A percentile compares a stretch with the other conserved stretches of the same genome.
Evolutionary conservation across 2,329 filamentous ascomycete genomes (phyloP).

Genomic region (Tolypocladium nubicola): DNA sequence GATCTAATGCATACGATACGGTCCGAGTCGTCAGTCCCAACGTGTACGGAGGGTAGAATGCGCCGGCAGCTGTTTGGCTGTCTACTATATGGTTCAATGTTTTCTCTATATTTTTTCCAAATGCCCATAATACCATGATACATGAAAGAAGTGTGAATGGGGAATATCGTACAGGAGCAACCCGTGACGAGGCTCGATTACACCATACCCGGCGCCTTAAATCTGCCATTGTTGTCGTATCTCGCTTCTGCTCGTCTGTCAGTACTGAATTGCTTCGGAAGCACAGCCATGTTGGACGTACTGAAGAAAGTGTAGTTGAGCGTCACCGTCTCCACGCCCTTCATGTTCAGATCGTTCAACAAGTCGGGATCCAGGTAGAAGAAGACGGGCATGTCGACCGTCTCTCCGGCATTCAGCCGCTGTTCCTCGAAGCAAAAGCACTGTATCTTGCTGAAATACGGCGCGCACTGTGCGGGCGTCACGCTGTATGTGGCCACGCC

Average conservation of each 20-base stretch:
- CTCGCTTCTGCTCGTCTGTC: constrained; percentile 29
- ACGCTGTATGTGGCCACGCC: constrained; percentile 97
- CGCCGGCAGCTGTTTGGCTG: not conserved
- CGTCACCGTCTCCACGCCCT: constrained; percentile 87
- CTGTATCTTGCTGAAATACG: constrained; percentile 99
- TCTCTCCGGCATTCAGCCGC: constrained; percentile 86
- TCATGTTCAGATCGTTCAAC: constrained; percentile 85
- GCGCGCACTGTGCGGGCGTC: constrained; percentile 87
- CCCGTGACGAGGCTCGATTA: constrained; percentile 3
- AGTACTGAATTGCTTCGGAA: constrained; percentile 13
- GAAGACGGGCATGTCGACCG: constrained; percentile 98
- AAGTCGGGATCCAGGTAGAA: constrained; percentile 98
- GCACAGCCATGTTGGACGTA: constrained; percentile 37
- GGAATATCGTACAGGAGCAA: not conserved
- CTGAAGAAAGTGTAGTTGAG: constrained; percentile 98
- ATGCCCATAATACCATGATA: not conserved
- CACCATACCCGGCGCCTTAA: constrained; percentile 24
- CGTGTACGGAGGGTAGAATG: not conserved
- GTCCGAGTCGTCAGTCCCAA: not conserved
- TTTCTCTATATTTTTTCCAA: not conserved
- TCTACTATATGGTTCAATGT: not conserved
- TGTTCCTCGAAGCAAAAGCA: constrained; percentile 99
- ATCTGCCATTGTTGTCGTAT: constrained; percentile 34
- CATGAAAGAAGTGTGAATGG: not conserved
- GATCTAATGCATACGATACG: not conserved